Evolutionary conservation across 2,329 filamentous ascomycete genomes (phyloP).

Genomic region (Xylaria sp.): DNA sequence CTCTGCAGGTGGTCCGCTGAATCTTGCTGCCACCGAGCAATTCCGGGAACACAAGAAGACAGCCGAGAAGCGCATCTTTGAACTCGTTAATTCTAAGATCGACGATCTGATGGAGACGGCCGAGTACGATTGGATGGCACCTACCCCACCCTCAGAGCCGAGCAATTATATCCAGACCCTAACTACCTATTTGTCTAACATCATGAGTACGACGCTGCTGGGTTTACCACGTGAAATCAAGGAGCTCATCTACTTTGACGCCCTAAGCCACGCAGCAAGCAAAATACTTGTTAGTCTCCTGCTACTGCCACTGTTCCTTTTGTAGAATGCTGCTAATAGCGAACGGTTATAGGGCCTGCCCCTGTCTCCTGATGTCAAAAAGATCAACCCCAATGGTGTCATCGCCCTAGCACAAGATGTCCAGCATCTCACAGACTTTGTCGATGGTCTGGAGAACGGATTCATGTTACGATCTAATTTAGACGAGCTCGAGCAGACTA

Average conservation of each 20-base stretch:
- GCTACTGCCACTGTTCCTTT: neutral
- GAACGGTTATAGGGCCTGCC: conserved; percentile 67
- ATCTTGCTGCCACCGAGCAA: conserved; percentile 82
- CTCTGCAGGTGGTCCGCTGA: conserved; percentile 82
- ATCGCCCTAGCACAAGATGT: conserved; percentile 84
- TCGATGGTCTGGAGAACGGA: conserved; percentile 83
- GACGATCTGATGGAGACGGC: conserved; percentile 97
- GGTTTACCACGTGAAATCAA: conserved; percentile 96
- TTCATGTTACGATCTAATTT: conserved; percentile 89
- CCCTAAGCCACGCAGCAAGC: conserved; percentile 87
- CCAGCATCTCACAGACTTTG: conserved; percentile 84
- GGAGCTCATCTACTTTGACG: conserved; percentile 97
- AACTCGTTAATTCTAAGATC: conserved; percentile 98
- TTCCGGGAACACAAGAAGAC: conserved; percentile 94
- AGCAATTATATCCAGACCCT: conserved; percentile 96
- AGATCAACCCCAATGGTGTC: conserved; percentile 89
- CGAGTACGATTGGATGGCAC: conserved; percentile 86
- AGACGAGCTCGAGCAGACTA: conserved; percentile 93
- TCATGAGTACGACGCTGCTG: conserved; percentile 94
- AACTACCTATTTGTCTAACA: conserved; percentile 91
- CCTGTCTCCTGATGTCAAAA: conserved; percentile 79
- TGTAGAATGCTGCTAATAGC: neutral
- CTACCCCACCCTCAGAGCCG: conserved; percentile 74
- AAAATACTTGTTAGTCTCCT: conserved; percentile 75
- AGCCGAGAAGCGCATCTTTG: conserved; percentile 97